phyloP scores from a whole-genome alignment of 306 rosid genomes.

The Vigna reflexopilosa region DNA sequence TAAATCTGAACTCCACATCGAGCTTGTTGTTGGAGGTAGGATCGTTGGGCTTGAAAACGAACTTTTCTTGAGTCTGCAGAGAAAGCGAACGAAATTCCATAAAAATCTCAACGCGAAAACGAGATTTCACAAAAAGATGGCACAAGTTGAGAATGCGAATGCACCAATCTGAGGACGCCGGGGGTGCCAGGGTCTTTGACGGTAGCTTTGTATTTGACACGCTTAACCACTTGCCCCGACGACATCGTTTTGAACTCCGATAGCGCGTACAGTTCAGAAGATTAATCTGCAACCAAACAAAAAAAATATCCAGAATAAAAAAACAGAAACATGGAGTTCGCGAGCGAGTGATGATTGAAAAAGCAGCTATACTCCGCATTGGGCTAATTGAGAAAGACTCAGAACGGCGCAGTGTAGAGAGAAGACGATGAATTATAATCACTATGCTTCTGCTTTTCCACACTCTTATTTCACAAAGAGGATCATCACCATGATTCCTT shows the following conservation, averaged over 20 bases:
- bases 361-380: conserved; percentile 2
- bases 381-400: not conserved
- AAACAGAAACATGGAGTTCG: not conserved
- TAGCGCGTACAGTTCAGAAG: conserved; percentile 20
- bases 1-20: conserved; percentile 65
- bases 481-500: not conserved
- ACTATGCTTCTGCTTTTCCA: not conserved
- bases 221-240: conserved; percentile 62
- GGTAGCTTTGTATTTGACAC: conserved; percentile 79
- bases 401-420: conserved; percentile 7
- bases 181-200: conserved; percentile 84
- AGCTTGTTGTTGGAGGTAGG: conserved; percentile 68
- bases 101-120: not conserved
- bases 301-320: not conserved
- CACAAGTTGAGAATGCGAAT: conserved; percentile 26
- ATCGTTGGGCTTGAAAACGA: conserved; percentile 75
- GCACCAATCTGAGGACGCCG: conserved; percentile 84
- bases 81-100: not conserved
- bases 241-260: conserved; percentile 57
- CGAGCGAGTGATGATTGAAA: not conserved
- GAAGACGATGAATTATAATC: not conserved
- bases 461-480: not conserved
- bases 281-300: conserved; percentile 13
- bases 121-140: not conserved
- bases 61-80: conserved; percentile 64